These are phyloP conservation scores for Ogataea parapolymorpha DNA, from an alignment of 805 yeast species.

Conservation along the genomic window DNA sequence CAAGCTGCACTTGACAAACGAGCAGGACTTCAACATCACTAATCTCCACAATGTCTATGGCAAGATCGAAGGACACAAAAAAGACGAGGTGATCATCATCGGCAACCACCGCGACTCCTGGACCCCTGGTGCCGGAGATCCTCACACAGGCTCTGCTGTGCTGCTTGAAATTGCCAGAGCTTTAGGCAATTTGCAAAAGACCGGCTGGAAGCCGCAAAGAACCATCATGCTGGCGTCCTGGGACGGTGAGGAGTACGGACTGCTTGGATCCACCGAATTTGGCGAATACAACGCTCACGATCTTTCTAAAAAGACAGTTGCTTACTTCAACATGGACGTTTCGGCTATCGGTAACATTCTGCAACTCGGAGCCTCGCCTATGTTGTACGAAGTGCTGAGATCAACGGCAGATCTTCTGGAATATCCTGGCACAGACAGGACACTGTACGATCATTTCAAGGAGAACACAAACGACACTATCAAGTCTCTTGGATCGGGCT, in stretches of 20 bases:
- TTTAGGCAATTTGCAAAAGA: slow-evolving; percentile 45
- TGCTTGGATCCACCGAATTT: slow-evolving; percentile 75
- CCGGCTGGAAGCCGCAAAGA: slow-evolving; percentile 72
- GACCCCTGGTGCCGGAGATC: slow-evolving; percentile 78
- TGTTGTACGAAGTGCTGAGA: slow-evolving; percentile 46
- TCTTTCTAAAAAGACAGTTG: slow-evolving; percentile 51
- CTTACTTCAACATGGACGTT: slow-evolving; percentile 68
- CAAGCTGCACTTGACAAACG: slow-evolving; percentile 52
- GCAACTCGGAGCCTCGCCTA: slow-evolving; percentile 54
- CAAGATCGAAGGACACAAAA: slow-evolving; percentile 50
- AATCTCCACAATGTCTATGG: slow-evolving; percentile 66
- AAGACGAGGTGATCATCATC: slow-evolving; percentile 54
- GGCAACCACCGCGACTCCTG: slow-evolving; percentile 84
- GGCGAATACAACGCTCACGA: slow-evolving; percentile 55
- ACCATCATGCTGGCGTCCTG: slow-evolving; percentile 70
- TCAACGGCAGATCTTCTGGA: slow-evolving; percentile 42
- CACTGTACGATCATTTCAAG: slow-evolving; percentile 37
- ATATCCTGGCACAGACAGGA: slow-evolving; percentile 40
- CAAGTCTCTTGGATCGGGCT: slow-evolving; percentile 60
- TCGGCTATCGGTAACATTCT: slow-evolving; percentile 57
- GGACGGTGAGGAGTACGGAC: slow-evolving; percentile 79
- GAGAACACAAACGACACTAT: slow-evolving; percentile 34
- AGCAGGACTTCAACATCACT: slow-evolving; percentile 58
- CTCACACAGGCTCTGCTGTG: slow-evolving; percentile 70
- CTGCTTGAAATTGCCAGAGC: slow-evolving; percentile 62